These are phyloP conservation scores for Linum trigynum DNA, from an alignment of 345 rosid species.

Conservation along the genomic window DNA sequence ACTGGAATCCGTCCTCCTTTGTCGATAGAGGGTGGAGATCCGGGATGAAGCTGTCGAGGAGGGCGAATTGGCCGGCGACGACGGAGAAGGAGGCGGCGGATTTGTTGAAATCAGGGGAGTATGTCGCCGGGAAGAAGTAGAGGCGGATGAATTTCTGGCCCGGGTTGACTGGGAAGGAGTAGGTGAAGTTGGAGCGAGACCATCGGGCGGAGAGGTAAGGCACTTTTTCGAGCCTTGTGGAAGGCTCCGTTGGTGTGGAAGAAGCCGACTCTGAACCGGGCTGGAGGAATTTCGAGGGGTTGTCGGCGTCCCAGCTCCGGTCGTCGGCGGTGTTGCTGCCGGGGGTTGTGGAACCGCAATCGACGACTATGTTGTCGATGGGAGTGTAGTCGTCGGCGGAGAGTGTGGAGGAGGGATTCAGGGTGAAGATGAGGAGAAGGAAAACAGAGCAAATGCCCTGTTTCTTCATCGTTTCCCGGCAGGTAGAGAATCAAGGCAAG, in stretches of 20 bases:
- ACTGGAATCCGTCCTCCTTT: neutral
- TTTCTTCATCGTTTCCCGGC: neutral
- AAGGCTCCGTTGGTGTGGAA: neutral
- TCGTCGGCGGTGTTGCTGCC: neutral
- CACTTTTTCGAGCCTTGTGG: neutral
- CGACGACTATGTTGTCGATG: neutral
- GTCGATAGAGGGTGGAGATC: neutral
- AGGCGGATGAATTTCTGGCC: conserved; percentile 24
- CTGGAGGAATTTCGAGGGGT: neutral
- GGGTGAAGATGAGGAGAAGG: neutral
- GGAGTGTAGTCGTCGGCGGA: neutral
- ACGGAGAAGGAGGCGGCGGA: conserved; percentile 19
- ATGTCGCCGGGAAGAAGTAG: conserved; percentile 13
- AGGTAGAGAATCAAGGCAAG: neutral
- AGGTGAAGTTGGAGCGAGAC: conserved; percentile 21
- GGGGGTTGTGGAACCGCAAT: neutral
- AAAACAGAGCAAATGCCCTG: neutral
- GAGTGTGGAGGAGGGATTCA: neutral
- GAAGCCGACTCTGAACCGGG: neutral
- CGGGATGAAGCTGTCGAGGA: conserved; percentile 26
- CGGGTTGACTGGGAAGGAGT: conserved; percentile 12
- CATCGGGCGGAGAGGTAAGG: conserved; percentile 20
- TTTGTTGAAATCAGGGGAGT: conserved; percentile 1
- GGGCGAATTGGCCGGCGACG: conserved; percentile 10
- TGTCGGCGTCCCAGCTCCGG: neutral